Percentiles rank a stretch among this genome's conserved stretches.
These are phyloP conservation scores for Noccaea caerulescens DNA, from an alignment of 345 rosid species.

Conservation along the genomic window DNA sequence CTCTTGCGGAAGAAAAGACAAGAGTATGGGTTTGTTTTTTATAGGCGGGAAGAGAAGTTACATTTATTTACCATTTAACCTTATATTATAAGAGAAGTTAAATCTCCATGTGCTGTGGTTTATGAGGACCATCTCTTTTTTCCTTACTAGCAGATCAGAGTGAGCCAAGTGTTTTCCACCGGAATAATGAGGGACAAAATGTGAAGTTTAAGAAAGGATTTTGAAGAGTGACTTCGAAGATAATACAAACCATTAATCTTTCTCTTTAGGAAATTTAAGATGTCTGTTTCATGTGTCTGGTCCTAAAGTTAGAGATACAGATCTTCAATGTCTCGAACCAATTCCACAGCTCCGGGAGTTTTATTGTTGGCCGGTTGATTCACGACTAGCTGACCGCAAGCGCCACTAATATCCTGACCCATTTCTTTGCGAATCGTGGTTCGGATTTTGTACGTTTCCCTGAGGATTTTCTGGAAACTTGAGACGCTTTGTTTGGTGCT, in stretches of 20 bases:
- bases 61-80: background rate
- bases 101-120: constrained; percentile 21
- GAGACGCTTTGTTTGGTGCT: constrained; percentile 62
- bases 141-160: constrained; percentile 24
- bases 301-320: constrained; percentile 49
- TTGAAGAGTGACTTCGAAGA: constrained; percentile 37
- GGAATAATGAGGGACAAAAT: constrained; percentile 29
- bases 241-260: constrained; percentile 34
- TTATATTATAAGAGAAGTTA: background rate
- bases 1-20: constrained; percentile 18
- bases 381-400: constrained; percentile 95
- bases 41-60: constrained; percentile 39
- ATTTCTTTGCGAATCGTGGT: constrained; percentile 86
- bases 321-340: constrained; percentile 85
- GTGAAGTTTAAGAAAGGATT: constrained; percentile 37
- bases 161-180: constrained; percentile 40
- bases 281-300: constrained; percentile 32
- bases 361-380: constrained; percentile 56
- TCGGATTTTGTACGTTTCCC: constrained; percentile 73
- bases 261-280: constrained; percentile 19
- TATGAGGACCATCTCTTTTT: constrained; percentile 34
- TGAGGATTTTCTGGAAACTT: constrained; percentile 77
- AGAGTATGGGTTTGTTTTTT: constrained; percentile 10
- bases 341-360: constrained; percentile 37
- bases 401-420: constrained; percentile 95